These are phyloP conservation scores for Termitomyces heimii DNA, from an alignment of 768 basidiomycete genomes.

Conservation along the genomic window DNA sequence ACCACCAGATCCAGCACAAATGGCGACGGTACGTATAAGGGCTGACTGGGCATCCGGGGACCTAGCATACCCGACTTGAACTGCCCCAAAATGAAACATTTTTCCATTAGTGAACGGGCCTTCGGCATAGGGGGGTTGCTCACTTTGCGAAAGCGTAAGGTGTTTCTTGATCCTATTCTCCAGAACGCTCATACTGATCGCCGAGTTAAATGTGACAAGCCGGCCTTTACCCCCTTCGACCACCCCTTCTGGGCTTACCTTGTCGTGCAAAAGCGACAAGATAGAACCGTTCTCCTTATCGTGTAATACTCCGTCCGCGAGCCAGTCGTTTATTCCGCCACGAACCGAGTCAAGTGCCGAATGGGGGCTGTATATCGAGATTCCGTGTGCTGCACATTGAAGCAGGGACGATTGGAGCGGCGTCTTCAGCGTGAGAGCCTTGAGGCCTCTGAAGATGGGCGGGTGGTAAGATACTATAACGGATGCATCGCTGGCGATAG, in stretches of 20 bases:
- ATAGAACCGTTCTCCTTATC: conserved; percentile 28
- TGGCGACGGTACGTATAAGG: conserved; percentile 59
- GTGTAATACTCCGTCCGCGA: conserved; percentile 50
- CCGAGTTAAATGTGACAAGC: conserved; percentile 53
- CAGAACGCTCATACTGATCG: conserved; percentile 54
- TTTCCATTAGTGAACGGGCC: conserved; percentile 13
- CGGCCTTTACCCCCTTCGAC: conserved; percentile 62
- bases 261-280: conserved; percentile 32
- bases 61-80: conserved; percentile 58
- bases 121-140: conserved; percentile 21
- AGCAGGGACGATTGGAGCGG: conserved; percentile 80
- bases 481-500: conserved; percentile 51
- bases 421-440: conserved; percentile 71
- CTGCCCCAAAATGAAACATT: conserved; percentile 29
- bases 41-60: conserved; percentile 21
- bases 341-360: conserved; percentile 81
- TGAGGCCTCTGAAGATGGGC: conserved; percentile 70
- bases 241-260: conserved; percentile 28
- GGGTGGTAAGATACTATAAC: conserved; percentile 84
- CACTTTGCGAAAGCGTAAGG: conserved; percentile 56
- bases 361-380: conserved; percentile 86
- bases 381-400: conserved; percentile 72
- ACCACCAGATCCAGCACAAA: conserved; percentile 89
- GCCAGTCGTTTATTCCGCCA: conserved; percentile 90
- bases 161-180: conserved; percentile 65